Conservation (phyloP, 306 rosid genomes). For the Amphicarpaea edgeworthii region DNA sequence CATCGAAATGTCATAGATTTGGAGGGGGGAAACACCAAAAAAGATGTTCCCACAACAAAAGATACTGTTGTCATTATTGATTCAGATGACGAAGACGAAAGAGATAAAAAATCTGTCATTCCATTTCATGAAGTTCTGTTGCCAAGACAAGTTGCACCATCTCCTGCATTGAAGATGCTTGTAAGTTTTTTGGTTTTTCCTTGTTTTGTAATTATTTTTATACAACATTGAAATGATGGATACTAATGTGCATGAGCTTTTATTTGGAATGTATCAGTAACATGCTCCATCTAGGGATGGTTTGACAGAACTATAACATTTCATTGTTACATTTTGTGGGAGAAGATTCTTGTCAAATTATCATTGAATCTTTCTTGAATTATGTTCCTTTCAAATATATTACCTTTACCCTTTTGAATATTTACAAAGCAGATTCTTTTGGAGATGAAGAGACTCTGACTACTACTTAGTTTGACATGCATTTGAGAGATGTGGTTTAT, state of each 20-base stretch:
- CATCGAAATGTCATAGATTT: no score
- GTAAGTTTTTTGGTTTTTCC: slow-evolving; percentile 56
- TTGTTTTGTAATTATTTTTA: slow-evolving; percentile 20
- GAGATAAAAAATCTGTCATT: slow-evolving; percentile 28
- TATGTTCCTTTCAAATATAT: slow-evolving; percentile 1
- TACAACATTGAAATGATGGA: neutral
- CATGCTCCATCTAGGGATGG: neutral
- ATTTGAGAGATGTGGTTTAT: no score
- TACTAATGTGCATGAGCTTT: slow-evolving; percentile 30
- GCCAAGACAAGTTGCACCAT: slow-evolving; percentile 41
- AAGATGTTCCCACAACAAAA: neutral
- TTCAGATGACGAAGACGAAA: slow-evolving; percentile 74
- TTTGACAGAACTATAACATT: slow-evolving; percentile 19
- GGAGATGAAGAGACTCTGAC: slow-evolving; percentile 1
- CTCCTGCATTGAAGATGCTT: slow-evolving; percentile 49
- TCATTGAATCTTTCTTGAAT: slow-evolving; percentile 5
- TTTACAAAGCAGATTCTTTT: slow-evolving; percentile 7
- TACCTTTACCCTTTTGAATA: neutral
- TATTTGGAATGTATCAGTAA: neutral
- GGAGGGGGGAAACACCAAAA: no score
- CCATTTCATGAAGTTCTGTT: slow-evolving; percentile 62
- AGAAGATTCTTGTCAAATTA: slow-evolving; percentile 25
- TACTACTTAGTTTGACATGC: neutral
- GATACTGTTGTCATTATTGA: slow-evolving; percentile 67
- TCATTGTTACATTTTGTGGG: slow-evolving; percentile 9